Evolutionary conservation across 148 eudicot genomes (phyloP).

Genomic region (Spergularia bocconei): DNA sequence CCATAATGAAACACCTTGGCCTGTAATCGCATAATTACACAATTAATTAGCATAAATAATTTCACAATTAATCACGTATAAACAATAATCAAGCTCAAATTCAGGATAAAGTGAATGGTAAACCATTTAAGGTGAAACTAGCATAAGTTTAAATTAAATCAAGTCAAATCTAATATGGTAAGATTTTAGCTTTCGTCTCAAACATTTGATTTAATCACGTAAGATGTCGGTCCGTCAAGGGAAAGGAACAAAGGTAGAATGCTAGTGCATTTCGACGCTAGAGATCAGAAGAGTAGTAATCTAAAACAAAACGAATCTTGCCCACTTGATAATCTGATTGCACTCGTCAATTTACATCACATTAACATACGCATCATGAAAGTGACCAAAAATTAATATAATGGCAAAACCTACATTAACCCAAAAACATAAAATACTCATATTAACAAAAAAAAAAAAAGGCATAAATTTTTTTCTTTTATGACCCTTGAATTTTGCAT

Average conservation of each 20-base stretch:
- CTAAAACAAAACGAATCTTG: neutral
- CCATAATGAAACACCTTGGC: constrained; percentile 82
- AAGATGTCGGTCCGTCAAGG: constrained; percentile 1
- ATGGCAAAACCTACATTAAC: neutral
- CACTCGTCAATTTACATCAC: neutral
- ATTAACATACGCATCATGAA: constrained; percentile 10
- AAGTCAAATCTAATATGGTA: too few relatives aligned
- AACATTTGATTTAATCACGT: too few relatives aligned
- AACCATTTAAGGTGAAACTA: too few relatives aligned
- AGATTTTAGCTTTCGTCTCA: too few relatives aligned
- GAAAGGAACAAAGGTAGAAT: neutral
- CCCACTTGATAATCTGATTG: neutral
- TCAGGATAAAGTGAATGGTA: too few relatives aligned
- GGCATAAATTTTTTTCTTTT: neutral
- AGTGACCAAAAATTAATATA: constrained; percentile 13
- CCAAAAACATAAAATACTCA: neutral
- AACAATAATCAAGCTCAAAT: too few relatives aligned
- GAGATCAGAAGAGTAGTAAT: too few relatives aligned
- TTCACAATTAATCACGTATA: too few relatives aligned
- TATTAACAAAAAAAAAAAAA: neutral
- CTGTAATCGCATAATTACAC: constrained; percentile 22
- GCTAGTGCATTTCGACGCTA: too few relatives aligned
- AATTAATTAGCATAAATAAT: neutral
- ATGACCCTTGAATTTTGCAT: constrained; percentile 11
- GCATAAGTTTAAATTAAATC: too few relatives aligned